phyloP scores from a whole-genome alignment of 129 eudicot genomes.

The Flaveria robusta region DNA sequence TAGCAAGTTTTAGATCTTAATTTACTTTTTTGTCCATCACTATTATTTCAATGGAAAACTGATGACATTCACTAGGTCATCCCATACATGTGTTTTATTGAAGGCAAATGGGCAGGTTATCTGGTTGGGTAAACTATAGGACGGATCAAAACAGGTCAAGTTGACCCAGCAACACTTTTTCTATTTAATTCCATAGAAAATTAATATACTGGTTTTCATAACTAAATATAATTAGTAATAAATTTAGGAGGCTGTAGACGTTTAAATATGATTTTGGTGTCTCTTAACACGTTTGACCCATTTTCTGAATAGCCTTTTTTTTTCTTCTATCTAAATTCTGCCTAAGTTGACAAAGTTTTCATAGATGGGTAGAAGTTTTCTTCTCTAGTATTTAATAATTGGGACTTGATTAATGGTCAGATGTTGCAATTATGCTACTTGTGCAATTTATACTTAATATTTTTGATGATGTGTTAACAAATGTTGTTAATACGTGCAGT shows the following conservation, averaged over 20 bases:
- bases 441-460: background rate
- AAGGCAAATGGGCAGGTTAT: too few species aligned
- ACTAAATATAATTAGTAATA: background rate
- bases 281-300: background rate
- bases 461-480: constrained; percentile 1
- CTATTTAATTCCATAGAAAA: background rate
- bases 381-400: background rate
- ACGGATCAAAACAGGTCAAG: background rate
- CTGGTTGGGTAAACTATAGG: background rate
- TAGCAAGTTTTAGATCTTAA: too few species aligned
- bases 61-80: too few species aligned
- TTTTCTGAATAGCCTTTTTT: background rate
- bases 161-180: background rate
- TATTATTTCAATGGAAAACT: too few species aligned
- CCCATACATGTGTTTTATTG: too few species aligned
- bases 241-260: background rate
- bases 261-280: background rate
- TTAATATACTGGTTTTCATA: background rate
- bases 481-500: constrained; percentile 38
- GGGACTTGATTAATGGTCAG: background rate
- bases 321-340: background rate
- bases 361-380: background rate
- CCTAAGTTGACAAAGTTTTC: background rate
- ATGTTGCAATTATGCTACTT: background rate
- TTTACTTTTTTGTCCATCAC: too few species aligned